These are phyloP conservation scores for Eimeria maxima DNA, from an alignment of 169 alveolate genomes.

Conservation along the genomic window DNA sequence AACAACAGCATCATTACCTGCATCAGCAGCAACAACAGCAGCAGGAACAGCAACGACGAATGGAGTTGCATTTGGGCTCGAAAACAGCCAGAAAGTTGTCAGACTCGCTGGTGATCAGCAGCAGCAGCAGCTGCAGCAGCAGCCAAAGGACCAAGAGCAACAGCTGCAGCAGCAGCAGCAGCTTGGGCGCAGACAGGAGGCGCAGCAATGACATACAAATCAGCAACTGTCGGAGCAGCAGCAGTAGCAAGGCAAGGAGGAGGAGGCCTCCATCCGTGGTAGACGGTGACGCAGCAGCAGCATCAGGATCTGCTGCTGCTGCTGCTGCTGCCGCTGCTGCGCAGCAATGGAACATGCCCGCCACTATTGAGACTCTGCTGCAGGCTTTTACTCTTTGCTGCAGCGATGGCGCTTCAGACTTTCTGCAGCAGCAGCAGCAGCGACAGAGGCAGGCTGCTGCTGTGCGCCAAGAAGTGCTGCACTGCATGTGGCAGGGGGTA, in stretches of 20 bases:
- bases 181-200: neutral
- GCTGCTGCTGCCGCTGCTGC: conserved; percentile 73
- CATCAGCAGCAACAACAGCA: neutral
- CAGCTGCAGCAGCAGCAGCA: conserved; percentile 50
- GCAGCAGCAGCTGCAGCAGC: conserved; percentile 29
- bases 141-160: neutral
- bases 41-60: neutral
- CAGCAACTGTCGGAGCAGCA: neutral
- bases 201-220: neutral
- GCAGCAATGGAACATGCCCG: conserved; percentile 28
- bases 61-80: neutral
- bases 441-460: conserved; percentile 9
- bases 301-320: neutral
- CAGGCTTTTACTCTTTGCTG: conserved; percentile 12
- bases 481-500: conserved; percentile 45
- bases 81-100: too few relatives aligned
- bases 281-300: neutral
- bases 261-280: neutral
- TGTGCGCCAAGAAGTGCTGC: neutral
- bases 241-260: neutral
- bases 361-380: conserved; percentile 15
- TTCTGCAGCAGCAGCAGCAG: neutral
- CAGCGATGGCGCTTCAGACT: neutral
- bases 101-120: conserved; percentile 13
- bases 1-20: neutral